Evolutionary conservation across 805 yeast species (phyloP), one percentile per base, ranked within the genome.

Genomic region (Pichia phayaonensis): DNA sequence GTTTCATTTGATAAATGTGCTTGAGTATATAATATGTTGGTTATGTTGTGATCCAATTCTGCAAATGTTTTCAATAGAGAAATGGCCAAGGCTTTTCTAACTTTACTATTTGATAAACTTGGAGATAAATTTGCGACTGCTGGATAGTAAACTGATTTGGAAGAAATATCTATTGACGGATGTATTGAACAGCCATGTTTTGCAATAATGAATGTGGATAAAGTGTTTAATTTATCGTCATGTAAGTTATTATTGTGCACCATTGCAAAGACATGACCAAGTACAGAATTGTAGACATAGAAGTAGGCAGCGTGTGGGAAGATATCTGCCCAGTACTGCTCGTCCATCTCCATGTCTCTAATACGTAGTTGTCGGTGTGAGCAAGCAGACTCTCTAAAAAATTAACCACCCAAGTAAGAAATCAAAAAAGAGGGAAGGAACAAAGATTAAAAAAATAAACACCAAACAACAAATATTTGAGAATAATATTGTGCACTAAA

Each of bases 61-160:
- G 88, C 81, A 61, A 74, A 89, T 23, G 87, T 79, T 57, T 86
- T 77, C 53, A 90, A 69, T 21, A 78, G 67, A 1, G 94, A 74
- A 4, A 90, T 80, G 0, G 97, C 97, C 39, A 90, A 70, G 0
- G 92, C 83, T 54, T 79, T 75, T 55, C 95, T 75, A 2, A 84
- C 86, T 44, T 80, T 81, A 11, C 86, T 78, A 5, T 70, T 62
- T 54, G 72, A 71, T 58, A 74, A 73, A 12, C 72, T 65, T 0
- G 70, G 70, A 0, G 74, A 62, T 44, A 92, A 69, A 59, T 88
- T 89, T 59, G 81, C 78, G 56, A 90, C 78, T 1, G 96, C 94
- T 1, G 86, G 90, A 69, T 77, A 87, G 63, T 81, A 92, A 46
- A 84, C 73, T 2, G 96, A 87, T 44, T 74, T 67, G 0, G 71